Evolutionary conservation across 352 stramenopile species (phyloP).

Genomic region (Phytopythium delawarense): DNA sequence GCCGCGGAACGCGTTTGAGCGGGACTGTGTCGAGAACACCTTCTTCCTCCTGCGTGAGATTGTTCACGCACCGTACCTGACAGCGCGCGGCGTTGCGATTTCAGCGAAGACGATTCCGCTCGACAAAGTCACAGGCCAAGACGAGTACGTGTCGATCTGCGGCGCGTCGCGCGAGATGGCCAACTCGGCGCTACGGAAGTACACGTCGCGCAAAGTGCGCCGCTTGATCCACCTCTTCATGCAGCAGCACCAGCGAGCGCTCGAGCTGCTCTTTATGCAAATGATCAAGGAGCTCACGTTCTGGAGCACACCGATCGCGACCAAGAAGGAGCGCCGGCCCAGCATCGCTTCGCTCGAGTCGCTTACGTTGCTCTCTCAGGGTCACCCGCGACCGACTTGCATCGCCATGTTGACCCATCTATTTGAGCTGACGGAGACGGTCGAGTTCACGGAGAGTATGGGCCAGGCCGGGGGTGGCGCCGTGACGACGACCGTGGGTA

Average conservation of each 20-base stretch:
- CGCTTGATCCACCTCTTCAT: conserved; percentile 83
- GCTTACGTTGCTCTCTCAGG: conserved; percentile 58
- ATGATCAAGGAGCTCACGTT: conserved; percentile 86
- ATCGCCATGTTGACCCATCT: conserved; percentile 79
- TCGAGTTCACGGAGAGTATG: conserved; percentile 71
- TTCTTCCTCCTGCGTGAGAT: conserved; percentile 78
- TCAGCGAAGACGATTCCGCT: conserved; percentile 84
- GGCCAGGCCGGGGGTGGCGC: conserved; percentile 22
- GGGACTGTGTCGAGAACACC: conserved; percentile 77
- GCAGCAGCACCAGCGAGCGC: conserved; percentile 60
- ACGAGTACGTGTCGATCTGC: conserved; percentile 87
- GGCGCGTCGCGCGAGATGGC: conserved; percentile 77
- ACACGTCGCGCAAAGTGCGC: conserved; percentile 83
- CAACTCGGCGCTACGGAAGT: conserved; percentile 80
- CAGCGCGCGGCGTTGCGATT: conserved; percentile 72
- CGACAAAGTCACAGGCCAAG: conserved; percentile 81
- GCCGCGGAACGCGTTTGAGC: conserved; percentile 66
- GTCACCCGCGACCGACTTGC: conserved; percentile 66
- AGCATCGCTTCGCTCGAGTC: conserved; percentile 60
- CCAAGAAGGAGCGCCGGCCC: conserved; percentile 29
- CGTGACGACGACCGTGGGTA: conserved; percentile 55
- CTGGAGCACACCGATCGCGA: conserved; percentile 54
- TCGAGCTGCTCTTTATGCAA: conserved; percentile 70
- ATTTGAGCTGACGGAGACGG: conserved; percentile 80
- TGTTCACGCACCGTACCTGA: conserved; percentile 82